Base-by-base conservation (phyloP, 2,329 filamentous ascomycete species). In the Aspergillus glaucus region DNA sequence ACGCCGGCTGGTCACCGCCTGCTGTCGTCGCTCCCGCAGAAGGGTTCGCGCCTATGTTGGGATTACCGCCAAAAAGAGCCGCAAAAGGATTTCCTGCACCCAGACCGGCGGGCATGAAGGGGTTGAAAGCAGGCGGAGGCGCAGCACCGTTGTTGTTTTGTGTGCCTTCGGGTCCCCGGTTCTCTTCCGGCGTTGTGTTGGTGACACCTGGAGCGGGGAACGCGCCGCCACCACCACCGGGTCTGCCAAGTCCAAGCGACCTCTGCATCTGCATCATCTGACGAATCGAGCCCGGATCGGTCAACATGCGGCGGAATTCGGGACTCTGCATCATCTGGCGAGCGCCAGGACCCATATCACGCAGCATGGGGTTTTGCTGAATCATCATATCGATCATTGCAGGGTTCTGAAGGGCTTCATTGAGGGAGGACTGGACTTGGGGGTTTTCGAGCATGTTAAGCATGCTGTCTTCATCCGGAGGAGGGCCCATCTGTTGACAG, bases 341-440 rank as follows among this genome's bases (percentile, higher is more conserved):
- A 19, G 88, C 87, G 51, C 86, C 81, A 37, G 87, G 87, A 19
- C 77, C 75, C 68, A 87, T 81, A 51, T 82, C 79, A 60, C 85
- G 80, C 15, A 90, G 75, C 78, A 89, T 85, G 2, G 93, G 93
- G 65, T 95, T 95, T 63, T 86, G 82, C 60, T 93, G 83, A 60
- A 98, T 90, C 80, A 97, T 88, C 80, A 94, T 88, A 64, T 97
- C 89, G 64, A 97, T 81, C 60, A 98, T 87, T 15, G 85, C 81
- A n/a, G 93, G 92, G 70, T 97, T 97, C 69, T 91, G 88, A 67
- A 98, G 86, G 32, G 91, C 89, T 71, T 96, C 92, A 69, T 93
- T 95, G 81, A 98, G 87, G 48, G 85, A 85, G 56, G 89, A 86
- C 55, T 88, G 82, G 49, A 95, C 85, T 63, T 88, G 86, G 19